A percentile compares a stretch with the other conserved stretches of the same genome.
Conservation (phyloP, 2,329 filamentous ascomycete species). For the Keithomyces neogunnii region DNA sequence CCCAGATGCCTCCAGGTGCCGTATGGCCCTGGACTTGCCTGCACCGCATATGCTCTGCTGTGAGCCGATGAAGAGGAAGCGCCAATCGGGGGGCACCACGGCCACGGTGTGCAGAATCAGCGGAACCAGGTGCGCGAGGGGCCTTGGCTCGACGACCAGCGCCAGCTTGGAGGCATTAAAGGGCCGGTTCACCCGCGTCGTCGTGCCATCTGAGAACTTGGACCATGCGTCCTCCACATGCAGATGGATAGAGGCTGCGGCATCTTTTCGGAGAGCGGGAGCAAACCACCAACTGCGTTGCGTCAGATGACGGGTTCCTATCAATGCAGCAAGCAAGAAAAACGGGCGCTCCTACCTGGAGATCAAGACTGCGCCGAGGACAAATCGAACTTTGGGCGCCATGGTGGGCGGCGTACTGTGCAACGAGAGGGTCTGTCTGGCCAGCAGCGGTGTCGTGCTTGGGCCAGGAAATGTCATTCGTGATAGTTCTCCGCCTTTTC, state of each 20-base stretch:
- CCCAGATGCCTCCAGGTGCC: slow-evolving; percentile 39
- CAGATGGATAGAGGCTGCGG: not conserved
- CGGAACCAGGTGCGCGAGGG: slow-evolving; percentile 38
- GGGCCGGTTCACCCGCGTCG: slow-evolving; percentile 15
- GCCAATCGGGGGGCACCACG: slow-evolving; percentile 46
- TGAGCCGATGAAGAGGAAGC: slow-evolving; percentile 44
- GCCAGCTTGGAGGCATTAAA: slow-evolving; percentile 43
- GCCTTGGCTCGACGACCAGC: slow-evolving; percentile 41
- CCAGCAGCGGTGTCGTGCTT: too few species aligned
- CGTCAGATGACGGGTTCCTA: too few species aligned
- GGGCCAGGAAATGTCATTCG: too few species aligned
- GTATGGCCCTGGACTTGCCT: slow-evolving; percentile 34
- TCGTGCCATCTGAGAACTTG: slow-evolving; percentile 29
- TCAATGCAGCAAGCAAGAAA: too few species aligned
- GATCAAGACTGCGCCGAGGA: too few species aligned
- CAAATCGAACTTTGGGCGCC: too few species aligned
- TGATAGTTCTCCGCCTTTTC: too few species aligned
- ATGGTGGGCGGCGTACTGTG: too few species aligned
- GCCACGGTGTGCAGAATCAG: slow-evolving; percentile 43
- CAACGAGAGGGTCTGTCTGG: too few species aligned
- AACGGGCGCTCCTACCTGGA: too few species aligned
- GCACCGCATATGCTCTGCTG: slow-evolving; percentile 37
- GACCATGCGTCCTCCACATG: slow-evolving; percentile 25
- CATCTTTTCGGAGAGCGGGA: too few species aligned
- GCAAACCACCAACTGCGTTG: too few species aligned